Evolutionary conservation across 2,329 filamentous ascomycete species (phyloP).

Genomic region (Zarea fungicola): DNA sequence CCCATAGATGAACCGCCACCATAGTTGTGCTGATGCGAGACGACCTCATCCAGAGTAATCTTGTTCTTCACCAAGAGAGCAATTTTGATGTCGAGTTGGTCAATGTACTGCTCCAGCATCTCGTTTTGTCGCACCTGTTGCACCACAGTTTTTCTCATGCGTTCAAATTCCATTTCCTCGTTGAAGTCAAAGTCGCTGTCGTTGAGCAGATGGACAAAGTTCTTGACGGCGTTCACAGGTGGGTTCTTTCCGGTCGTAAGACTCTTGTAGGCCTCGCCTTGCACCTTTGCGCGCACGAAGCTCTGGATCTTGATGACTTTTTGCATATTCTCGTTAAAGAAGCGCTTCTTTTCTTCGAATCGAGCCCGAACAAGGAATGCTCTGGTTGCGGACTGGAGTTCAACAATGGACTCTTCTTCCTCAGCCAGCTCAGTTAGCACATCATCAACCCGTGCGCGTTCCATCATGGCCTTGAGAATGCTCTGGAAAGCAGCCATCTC

Average conservation of each 20-base stretch:
- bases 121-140: slow-evolving; percentile 97
- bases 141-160: slow-evolving; percentile 89
- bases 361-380: slow-evolving; percentile 67
- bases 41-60: slow-evolving; percentile 95
- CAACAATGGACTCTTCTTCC: slow-evolving; percentile 71
- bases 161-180: slow-evolving; percentile 95
- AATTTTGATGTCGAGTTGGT: slow-evolving; percentile 98
- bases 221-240: slow-evolving; percentile 93
- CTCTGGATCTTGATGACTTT: slow-evolving; percentile 99
- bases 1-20: slow-evolving; percentile 75
- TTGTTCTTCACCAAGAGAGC: slow-evolving; percentile 98
- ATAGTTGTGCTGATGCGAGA: slow-evolving; percentile 94
- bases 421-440: slow-evolving; percentile 73
- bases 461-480: slow-evolving; percentile 70
- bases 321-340: slow-evolving; percentile 95
- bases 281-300: slow-evolving; percentile 88
- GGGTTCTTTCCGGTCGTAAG: slow-evolving; percentile 94
- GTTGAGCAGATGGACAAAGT: slow-evolving; percentile 95
- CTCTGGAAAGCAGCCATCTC: slow-evolving; percentile 69
- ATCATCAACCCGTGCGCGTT: slow-evolving; percentile 67
- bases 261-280: slow-evolving; percentile 97
- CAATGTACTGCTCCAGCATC: slow-evolving; percentile 94
- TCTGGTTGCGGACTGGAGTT: slow-evolving; percentile 68
- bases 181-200: slow-evolving; percentile 99
- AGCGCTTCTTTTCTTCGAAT: slow-evolving; percentile 80